phyloP scores from a whole-genome alignment of 768 basidiomycete genomes.

The Aureoboletus auriporus region DNA sequence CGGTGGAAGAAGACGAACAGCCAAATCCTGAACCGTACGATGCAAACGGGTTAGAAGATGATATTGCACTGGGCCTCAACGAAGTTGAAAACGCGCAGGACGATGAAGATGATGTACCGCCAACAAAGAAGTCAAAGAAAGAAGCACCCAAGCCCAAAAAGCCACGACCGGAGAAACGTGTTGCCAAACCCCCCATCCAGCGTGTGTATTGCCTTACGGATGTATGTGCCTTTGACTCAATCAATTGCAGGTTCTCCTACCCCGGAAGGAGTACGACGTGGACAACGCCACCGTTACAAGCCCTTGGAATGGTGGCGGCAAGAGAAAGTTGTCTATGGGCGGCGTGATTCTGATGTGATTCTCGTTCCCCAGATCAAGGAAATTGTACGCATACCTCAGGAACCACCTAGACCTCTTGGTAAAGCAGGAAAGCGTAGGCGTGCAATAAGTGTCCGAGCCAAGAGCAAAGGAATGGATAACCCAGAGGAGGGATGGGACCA shows the following conservation, averaged over 20 bases:
- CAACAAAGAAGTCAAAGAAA: conserved; percentile 25
- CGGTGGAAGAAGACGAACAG: conserved; percentile 11
- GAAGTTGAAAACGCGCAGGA: conserved; percentile 51
- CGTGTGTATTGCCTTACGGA: conserved; percentile 14
- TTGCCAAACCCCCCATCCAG: conserved; percentile 14
- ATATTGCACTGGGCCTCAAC: conserved; percentile 40
- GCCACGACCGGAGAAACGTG: conserved; percentile 22
- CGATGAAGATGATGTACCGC: conserved; percentile 35
- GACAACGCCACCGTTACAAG: conserved; percentile 58
- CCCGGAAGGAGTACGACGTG: conserved; percentile 59
- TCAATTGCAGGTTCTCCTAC: conserved; percentile 19
- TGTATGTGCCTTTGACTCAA: conserved; percentile 5
- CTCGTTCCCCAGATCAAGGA: conserved; percentile 66
- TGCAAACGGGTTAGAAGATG: conserved; percentile 36
- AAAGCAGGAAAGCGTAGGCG: conserved; percentile 36
- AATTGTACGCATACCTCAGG: conserved; percentile 55
- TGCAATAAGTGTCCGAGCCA: conserved; percentile 26
- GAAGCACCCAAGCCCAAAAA: conserved; percentile 27
- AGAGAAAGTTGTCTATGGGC: conserved; percentile 83
- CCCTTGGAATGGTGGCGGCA: conserved; percentile 94
- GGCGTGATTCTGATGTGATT: conserved; percentile 45
- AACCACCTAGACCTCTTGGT: conserved; percentile 45
- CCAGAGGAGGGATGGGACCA: conserved; percentile 87
- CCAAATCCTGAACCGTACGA: conserved; percentile 6
- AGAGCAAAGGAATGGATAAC: conserved; percentile 36